A percentile compares a stretch with the other conserved stretches of the same genome.
phyloP scores from a whole-genome alignment of 2,329 filamentous ascomycete genomes.

The Trichoderma sp. region DNA sequence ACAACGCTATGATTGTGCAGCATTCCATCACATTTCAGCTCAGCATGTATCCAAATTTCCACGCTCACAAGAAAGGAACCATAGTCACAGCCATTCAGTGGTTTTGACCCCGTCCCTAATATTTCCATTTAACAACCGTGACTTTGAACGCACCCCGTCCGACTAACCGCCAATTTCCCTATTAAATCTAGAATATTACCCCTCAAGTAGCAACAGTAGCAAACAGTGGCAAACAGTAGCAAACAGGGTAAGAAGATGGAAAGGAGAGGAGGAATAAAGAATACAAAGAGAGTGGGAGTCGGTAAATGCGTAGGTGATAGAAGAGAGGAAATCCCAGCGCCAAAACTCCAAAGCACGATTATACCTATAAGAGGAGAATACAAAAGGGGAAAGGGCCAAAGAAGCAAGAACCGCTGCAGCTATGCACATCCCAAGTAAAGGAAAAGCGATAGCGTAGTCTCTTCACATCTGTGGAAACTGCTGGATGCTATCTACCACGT shows the following conservation, averaged over 20 bases:
- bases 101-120: neutral
- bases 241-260: neutral
- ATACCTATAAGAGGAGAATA: neutral
- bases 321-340: neutral
- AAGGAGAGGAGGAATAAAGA: neutral
- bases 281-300: neutral
- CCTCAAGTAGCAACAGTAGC: neutral
- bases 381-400: neutral
- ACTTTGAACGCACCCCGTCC: neutral
- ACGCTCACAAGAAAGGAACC: neutral
- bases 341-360: neutral
- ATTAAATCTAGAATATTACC: neutral
- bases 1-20: neutral
- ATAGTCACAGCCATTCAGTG: neutral
- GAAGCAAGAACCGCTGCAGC: neutral
- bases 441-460: constrained; percentile 1
- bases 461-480: constrained; percentile 36
- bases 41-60: neutral
- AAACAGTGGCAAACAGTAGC: no score
- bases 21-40: neutral
- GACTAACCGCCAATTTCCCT: neutral
- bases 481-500: constrained; percentile 51
- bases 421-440: neutral
- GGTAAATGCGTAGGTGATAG: neutral
- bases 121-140: neutral